These are phyloP conservation scores for Neurospora discreta DNA, from an alignment of 495 filamentous ascomycete genomes.

Conservation along the genomic window DNA sequence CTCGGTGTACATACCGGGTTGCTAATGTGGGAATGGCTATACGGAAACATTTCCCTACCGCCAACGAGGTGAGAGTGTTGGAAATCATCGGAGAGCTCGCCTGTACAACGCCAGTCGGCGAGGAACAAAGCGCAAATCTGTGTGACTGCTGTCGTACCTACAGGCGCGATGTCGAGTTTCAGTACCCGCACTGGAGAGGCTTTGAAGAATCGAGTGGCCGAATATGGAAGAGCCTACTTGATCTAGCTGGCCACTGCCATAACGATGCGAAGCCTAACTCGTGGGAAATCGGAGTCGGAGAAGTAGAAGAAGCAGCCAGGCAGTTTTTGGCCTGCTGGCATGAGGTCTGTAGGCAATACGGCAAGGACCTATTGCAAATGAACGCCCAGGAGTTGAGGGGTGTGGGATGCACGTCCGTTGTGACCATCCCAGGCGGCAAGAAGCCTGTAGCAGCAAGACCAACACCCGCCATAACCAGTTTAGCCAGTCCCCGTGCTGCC, in stretches of 20 bases:
- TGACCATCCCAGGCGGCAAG: neutral
- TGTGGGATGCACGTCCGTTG: neutral
- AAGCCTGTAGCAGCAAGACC: neutral
- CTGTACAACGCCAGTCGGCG: neutral
- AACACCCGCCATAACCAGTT: neutral
- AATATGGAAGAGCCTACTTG: neutral
- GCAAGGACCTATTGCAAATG: neutral
- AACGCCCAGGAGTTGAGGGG: neutral
- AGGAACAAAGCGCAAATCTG: neutral
- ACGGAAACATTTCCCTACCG: neutral
- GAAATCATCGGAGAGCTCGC: neutral
- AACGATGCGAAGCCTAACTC: neutral
- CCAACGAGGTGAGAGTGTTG: neutral
- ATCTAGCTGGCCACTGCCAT: neutral
- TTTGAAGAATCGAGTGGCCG: neutral
- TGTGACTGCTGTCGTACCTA: neutral
- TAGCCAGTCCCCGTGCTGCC: neutral
- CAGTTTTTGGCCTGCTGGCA: neutral
- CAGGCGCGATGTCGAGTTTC: neutral
- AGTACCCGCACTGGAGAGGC: neutral
- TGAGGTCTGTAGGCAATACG: neutral
- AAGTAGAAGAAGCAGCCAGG: neutral
- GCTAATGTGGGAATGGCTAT: neutral
- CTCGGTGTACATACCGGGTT: neutral
- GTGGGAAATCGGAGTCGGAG: neutral